A percentile compares a stretch with the other conserved stretches of the same genome.
Conservation (phyloP, 2,329 filamentous ascomycete species). For the Hypoxylon sp. region DNA sequence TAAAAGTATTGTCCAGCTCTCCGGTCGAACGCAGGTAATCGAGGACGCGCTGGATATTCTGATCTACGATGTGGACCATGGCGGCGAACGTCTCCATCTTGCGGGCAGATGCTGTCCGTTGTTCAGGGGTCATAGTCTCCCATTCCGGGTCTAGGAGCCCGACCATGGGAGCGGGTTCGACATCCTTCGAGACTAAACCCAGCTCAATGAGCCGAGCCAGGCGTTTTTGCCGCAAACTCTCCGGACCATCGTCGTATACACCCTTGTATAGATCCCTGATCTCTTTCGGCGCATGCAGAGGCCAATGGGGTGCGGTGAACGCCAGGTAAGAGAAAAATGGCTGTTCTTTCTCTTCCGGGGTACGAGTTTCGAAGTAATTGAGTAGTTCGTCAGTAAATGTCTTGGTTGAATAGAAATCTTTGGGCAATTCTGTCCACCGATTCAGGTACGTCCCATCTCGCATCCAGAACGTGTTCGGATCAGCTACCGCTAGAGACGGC, state of each 20-base stretch:
- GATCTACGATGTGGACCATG: slow-evolving; percentile 70
- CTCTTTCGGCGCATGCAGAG: slow-evolving; percentile 69
- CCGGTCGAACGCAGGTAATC: slow-evolving; percentile 67
- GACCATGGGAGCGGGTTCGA: slow-evolving; percentile 46
- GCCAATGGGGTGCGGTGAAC: slow-evolving; percentile 75
- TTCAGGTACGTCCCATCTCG: slow-evolving; percentile 40
- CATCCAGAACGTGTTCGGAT: slow-evolving; percentile 40
- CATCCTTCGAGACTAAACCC: slow-evolving; percentile 49
- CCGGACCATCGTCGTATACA: slow-evolving; percentile 72
- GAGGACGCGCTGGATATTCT: slow-evolving; percentile 66
- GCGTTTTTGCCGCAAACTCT: slow-evolving; percentile 64
- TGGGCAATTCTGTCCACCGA: slow-evolving; percentile 41
- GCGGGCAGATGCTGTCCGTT: slow-evolving; percentile 46
- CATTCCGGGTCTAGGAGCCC: slow-evolving; percentile 39
- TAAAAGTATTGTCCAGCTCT: slow-evolving; percentile 55
- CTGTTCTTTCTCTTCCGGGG: slow-evolving; percentile 48
- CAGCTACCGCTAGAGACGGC: slow-evolving; percentile 39
- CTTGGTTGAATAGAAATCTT: slow-evolving; percentile 41
- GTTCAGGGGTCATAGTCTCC: slow-evolving; percentile 44
- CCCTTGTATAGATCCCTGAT: slow-evolving; percentile 69
- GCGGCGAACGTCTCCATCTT: slow-evolving; percentile 66
- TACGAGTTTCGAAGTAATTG: slow-evolving; percentile 40
- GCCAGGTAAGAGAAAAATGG: slow-evolving; percentile 73
- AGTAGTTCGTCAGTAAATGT: slow-evolving; percentile 38
- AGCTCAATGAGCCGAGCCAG: slow-evolving; percentile 53